Conservation (phyloP, 768 basidiomycete species). For the Strobilomyces echinocephalus region DNA sequence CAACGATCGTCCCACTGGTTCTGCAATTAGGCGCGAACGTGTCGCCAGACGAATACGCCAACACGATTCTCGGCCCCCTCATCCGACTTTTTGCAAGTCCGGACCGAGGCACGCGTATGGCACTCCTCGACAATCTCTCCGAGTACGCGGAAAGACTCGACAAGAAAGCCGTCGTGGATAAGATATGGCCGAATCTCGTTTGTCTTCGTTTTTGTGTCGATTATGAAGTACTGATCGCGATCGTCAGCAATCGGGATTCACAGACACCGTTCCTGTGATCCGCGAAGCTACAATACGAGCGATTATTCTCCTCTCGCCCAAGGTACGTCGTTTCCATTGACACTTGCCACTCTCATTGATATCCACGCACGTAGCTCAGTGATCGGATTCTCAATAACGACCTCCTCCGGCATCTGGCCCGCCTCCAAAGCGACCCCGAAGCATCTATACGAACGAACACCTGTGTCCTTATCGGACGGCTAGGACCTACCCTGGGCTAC, state of each 20-base stretch:
- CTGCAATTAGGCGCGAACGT: constrained; percentile 73
- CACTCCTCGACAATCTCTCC: constrained; percentile 77
- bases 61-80: constrained; percentile 68
- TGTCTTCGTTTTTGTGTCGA: neutral
- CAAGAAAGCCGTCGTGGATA: constrained; percentile 76
- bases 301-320: constrained; percentile 77
- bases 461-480: constrained; percentile 88
- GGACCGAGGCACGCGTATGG: constrained; percentile 93
- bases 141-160: constrained; percentile 87
- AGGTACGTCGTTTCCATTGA: constrained; percentile 43
- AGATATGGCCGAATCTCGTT: constrained; percentile 91
- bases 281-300: constrained; percentile 92
- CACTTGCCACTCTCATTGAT: constrained; percentile 5
- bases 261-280: constrained; percentile 90
- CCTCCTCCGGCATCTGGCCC: constrained; percentile 85
- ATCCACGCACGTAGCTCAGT: constrained; percentile 50
- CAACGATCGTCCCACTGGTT: constrained; percentile 77
- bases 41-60: constrained; percentile 64
- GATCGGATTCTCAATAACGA: constrained; percentile 97
- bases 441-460: constrained; percentile 97
- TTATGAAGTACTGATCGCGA: neutral
- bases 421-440: constrained; percentile 88
- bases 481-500: constrained; percentile 79
- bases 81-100: constrained; percentile 83
- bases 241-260: constrained; percentile 86